Percentiles rank a stretch among this genome's conserved stretches.
These are phyloP conservation scores for Juncus inflexus DNA, from an alignment of 176 grass and related monocot genomes.

Conservation along the genomic window DNA sequence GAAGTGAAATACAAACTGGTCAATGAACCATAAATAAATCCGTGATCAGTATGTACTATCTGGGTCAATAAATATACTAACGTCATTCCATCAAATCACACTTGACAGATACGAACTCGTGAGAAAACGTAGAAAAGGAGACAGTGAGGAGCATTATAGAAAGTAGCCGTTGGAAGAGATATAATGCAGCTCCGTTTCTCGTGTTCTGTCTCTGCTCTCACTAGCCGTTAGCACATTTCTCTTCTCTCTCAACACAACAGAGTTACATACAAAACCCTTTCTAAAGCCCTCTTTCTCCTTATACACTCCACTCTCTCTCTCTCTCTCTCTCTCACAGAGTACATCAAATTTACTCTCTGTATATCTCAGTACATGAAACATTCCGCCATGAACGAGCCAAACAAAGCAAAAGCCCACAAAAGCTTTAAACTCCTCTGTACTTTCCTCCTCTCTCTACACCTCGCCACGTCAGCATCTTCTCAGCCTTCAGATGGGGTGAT, in stretches of 20 bases:
- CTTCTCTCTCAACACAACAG: conserved; percentile 3
- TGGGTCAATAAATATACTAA: neutral
- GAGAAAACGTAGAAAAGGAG: conserved; percentile 4
- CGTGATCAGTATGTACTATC: neutral
- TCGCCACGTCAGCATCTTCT: conserved; percentile 2
- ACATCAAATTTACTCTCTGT: neutral
- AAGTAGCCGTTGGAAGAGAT: conserved; percentile 24
- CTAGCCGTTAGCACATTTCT: conserved; percentile 21
- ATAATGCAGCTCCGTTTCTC: conserved; percentile 13
- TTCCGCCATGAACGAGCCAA: neutral
- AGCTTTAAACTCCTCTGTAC: neutral
- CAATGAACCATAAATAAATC: too few species aligned
- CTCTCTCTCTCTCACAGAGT: neutral
- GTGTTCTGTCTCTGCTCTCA: conserved; percentile 7
- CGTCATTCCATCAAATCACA: neutral
- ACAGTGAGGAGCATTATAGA: neutral
- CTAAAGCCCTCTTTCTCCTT: conserved; percentile 4
- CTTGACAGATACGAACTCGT: neutral
- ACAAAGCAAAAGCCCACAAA: neutral
- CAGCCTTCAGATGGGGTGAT: conserved; percentile 42
- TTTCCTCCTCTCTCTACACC: conserved; percentile 6
- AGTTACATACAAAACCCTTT: neutral
- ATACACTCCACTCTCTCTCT: conserved; percentile 4
- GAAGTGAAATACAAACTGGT: neutral
- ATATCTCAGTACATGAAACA: neutral